phyloP scores from a whole-genome alignment of 164 flowering plant genomes.

The Umbellularia californica region DNA sequence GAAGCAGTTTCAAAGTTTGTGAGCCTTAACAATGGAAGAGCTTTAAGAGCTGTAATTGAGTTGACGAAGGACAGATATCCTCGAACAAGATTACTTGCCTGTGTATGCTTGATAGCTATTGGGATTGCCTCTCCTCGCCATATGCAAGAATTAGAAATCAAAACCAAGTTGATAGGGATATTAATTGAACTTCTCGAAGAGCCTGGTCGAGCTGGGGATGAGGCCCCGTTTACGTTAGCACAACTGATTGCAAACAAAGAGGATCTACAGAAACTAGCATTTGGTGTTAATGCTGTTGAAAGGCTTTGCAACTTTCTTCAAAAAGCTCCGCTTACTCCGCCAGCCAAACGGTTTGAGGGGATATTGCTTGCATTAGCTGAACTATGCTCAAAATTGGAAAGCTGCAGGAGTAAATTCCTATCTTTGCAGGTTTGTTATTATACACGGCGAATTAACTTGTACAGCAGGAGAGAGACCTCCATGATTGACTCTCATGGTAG shows the following conservation, averaged over 20 bases:
- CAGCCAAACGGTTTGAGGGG: constrained; percentile 56
- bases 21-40: constrained; percentile 50
- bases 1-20: constrained; percentile 54
- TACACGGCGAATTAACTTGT: constrained; percentile 2
- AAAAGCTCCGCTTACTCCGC: constrained; percentile 21
- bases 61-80: constrained; percentile 65
- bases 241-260: constrained; percentile 56
- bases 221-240: constrained; percentile 74
- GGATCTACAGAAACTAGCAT: constrained; percentile 74
- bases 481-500: neutral
- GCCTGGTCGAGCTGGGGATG: constrained; percentile 85
- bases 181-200: constrained; percentile 90
- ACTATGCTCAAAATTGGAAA: constrained; percentile 79
- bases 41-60: constrained; percentile 45
- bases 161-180: constrained; percentile 46
- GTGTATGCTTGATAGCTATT: constrained; percentile 59
- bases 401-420: constrained; percentile 62
- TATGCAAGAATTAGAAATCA: constrained; percentile 50
- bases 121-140: constrained; percentile 50
- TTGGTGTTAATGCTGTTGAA: constrained; percentile 56
- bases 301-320: constrained; percentile 53
- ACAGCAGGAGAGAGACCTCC: neutral
- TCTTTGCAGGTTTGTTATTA: constrained; percentile 55
- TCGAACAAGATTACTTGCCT: constrained; percentile 77
- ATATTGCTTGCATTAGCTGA: constrained; percentile 67